Evolutionary conservation across 192 early-diverging fungal genomes (phyloP).

Genomic region (Pilaira anomala): DNA sequence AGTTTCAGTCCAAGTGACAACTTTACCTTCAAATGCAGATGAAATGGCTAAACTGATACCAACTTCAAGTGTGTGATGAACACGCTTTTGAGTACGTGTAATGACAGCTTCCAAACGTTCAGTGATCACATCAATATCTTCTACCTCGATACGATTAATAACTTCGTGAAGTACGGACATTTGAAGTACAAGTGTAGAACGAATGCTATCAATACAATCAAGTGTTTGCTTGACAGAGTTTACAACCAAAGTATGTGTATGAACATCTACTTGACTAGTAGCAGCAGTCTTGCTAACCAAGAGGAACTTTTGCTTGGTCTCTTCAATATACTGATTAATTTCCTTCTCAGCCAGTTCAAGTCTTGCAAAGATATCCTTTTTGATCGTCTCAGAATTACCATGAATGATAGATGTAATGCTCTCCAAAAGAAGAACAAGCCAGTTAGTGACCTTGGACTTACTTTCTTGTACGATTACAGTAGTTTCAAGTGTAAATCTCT

Average conservation of each 20-base stretch:
- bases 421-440: conserved; percentile 17
- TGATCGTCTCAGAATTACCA: not conserved
- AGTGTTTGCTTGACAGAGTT: conserved; percentile 18
- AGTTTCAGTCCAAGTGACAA: conserved; percentile 28
- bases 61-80: conserved; percentile 14
- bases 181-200: conserved; percentile 7
- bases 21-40: conserved; percentile 27
- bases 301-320: conserved; percentile 12
- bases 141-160: conserved; percentile 17
- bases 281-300: conserved; percentile 3
- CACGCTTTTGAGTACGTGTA: conserved; percentile 18
- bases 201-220: conserved; percentile 22
- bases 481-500: conserved; percentile 7
- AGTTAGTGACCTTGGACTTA: conserved; percentile 3
- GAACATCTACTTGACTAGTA: conserved; percentile 4
- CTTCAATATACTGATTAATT: conserved; percentile 1
- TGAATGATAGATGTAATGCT: not conserved
- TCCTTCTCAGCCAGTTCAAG: conserved; percentile 16
- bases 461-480: conserved; percentile 7
- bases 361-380: not conserved
- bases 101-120: conserved; percentile 14
- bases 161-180: conserved; percentile 8
- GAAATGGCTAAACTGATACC: conserved; percentile 10
- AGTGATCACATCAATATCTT: conserved; percentile 8
- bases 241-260: conserved; percentile 7